phyloP scores from a whole-genome alignment of 2,329 filamentous ascomycete species.

The Dactylellina parvicollis region DNA sequence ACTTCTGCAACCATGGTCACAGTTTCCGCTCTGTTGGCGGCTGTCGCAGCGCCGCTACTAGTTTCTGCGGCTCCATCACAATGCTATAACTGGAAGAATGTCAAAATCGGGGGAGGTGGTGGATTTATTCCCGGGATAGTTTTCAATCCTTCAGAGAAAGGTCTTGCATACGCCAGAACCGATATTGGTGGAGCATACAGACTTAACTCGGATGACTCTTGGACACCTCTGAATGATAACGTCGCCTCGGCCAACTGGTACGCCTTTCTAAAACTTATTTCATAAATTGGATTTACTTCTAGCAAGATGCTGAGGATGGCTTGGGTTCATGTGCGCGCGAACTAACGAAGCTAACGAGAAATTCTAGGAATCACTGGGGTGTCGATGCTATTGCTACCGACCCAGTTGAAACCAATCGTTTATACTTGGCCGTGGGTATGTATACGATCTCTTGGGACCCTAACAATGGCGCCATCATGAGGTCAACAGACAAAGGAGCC shows the following conservation, averaged over 20 bases:
- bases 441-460: conserved; percentile 72
- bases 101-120: conserved; percentile 68
- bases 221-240: conserved; percentile 68
- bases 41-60: conserved; percentile 34
- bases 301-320: neutral
- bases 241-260: conserved; percentile 65
- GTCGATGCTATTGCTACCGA: conserved; percentile 69
- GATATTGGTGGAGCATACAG: conserved; percentile 70
- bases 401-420: conserved; percentile 65
- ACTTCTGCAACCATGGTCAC: conserved; percentile 34
- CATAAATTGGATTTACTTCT: neutral
- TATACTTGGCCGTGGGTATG: conserved; percentile 68
- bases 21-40: conserved; percentile 32
- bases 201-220: conserved; percentile 68
- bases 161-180: conserved; percentile 68
- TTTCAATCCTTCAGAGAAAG: conserved; percentile 65
- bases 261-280: neutral
- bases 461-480: conserved; percentile 67
- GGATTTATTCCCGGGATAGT: conserved; percentile 69
- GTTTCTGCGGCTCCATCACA: conserved; percentile 52
- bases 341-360: neutral
- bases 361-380: conserved; percentile 67
- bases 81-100: conserved; percentile 65
- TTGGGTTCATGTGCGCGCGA: neutral
- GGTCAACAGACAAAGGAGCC: conserved; percentile 67